Evolutionary conservation across 345 rosid species (phyloP), one percentile per base, ranked within the genome.

Genomic region (Salix brachista): DNA sequence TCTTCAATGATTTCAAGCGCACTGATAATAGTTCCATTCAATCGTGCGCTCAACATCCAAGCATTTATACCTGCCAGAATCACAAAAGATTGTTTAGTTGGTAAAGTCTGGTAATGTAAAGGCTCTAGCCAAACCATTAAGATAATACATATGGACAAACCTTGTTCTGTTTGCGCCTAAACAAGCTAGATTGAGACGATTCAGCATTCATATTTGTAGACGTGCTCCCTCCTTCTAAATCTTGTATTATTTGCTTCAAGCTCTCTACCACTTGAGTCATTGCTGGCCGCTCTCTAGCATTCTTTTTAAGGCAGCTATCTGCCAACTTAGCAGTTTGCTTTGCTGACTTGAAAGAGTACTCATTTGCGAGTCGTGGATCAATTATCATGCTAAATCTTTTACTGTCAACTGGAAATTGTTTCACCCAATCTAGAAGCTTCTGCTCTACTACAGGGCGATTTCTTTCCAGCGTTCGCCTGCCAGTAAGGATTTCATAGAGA

Each of bases 401-500:
- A 82, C 96, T 69, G 71, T 90, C 88, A 0, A 80, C 85, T 64
- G 96, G 99, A 84, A 78, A 91, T 61, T 81, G 84, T 84, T 93
- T 96, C 67, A 96, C 97, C 99, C 98, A 96, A 17, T 96, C 93
- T 46, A 96, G 82, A 67, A 96, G 98, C 77, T 87, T 93, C 65
- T 88, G 90, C 81, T 96, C 94, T 17, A 23, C 30, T 9, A 77
- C 19, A 34, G 98, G 99, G 2, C 83, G 89, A 77, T 83, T 78
- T 82, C 94, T 85, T 19, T 96, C 98, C 67, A 96, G 79, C 1
- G 91, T 69, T 39, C 93, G 85, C 75, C 98, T 89, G 48, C 99
- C 98, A 5, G 99, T 91, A 37, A 96, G 92, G 79, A 96, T 87
- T 87, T 93, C 99, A 3, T 90, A 96, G 8, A 96, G 93, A 60